phyloP scores from a whole-genome alignment of 2,329 filamentous ascomycete species.

The Alternaria metachromatica region DNA sequence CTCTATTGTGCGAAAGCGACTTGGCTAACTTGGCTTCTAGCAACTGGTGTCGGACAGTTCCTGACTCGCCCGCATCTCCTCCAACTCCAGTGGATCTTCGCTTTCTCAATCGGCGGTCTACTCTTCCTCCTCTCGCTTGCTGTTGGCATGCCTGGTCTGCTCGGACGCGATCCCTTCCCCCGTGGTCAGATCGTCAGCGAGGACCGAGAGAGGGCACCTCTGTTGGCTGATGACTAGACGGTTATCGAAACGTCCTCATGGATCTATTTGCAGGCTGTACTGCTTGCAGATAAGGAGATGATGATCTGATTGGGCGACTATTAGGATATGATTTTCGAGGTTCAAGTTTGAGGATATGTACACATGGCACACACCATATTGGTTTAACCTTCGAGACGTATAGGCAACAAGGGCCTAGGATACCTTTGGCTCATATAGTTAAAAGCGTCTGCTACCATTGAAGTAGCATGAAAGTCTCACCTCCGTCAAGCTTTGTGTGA shows the following conservation, averaged over 20 bases:
- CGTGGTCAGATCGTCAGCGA: slow-evolving; percentile 53
- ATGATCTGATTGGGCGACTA: not conserved
- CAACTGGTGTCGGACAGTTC: slow-evolving; percentile 79
- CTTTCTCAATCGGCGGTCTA: slow-evolving; percentile 79
- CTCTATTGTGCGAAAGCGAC: not conserved
- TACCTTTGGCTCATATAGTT: not conserved
- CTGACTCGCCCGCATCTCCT: slow-evolving; percentile 72
- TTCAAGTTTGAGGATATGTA: not conserved
- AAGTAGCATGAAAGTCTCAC: not conserved
- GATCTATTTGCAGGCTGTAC: not conserved
- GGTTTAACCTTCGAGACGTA: not conserved
- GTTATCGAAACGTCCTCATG: not conserved
- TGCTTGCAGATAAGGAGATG: not conserved
- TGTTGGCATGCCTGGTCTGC: slow-evolving; percentile 68
- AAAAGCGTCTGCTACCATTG: not conserved
- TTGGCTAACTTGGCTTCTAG: slow-evolving; percentile 40
- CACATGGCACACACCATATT: not conserved
- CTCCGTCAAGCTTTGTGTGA: not conserved
- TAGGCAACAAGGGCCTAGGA: not conserved
- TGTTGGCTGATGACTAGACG: slow-evolving; percentile 51
- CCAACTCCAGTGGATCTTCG: slow-evolving; percentile 91
- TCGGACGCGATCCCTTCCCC: slow-evolving; percentile 64
- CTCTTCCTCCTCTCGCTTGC: slow-evolving; percentile 73
- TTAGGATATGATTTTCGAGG: not conserved
- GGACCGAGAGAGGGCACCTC: slow-evolving; percentile 61